Base-by-base conservation (phyloP, 352 stramenopile species). In the Thalassiosira mediterranea region DNA sequence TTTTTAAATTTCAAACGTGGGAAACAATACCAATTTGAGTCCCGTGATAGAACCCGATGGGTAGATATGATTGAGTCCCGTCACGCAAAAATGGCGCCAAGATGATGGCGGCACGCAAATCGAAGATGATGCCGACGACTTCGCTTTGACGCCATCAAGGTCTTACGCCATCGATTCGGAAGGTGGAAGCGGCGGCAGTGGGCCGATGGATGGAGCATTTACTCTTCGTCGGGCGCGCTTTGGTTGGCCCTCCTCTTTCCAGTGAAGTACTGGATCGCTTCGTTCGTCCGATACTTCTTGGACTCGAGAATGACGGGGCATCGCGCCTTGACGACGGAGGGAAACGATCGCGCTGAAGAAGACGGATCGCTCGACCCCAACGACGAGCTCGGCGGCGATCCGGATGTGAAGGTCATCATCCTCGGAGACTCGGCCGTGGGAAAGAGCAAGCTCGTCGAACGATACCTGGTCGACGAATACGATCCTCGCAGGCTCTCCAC, bases 401-500 rank as follows among this genome's bases (percentile, higher is more conserved):
- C 74, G 10, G 74, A 79, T 25, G 26, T 90, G 7, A 92, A 97
- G 90, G 86, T 97, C 59, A 98, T 98, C 69, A 79, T 98, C 52
- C 79, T 98, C 37, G 95, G 95, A 4, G 96, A 98, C 76, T 97
- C 94, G 63, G 96, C 95, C 4, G 95, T 97, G 26, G 96, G 96
- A 46, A 98, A 98, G 84, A 96, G 91, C 34, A 98, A 98, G 82
- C 87, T 98, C 25, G 93, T 98, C 34, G 96, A 98, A 74, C 88
- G 95, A 44, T 98, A 96, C 77, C 94, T 98, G 67, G 97, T 97
- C 88, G 95, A 98, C 84, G 95, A 98, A 67, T 98, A 97, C 68
- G 94, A 97, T 80, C 94, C 95, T 10, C 87, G 94, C 19, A 82
- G 97, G 88, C 76, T 97, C 4, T 98, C 95, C 11, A 98, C 96